Base-by-base conservation (phyloP, 2,329 filamentous ascomycete species). In the Fusarium poae region DNA sequence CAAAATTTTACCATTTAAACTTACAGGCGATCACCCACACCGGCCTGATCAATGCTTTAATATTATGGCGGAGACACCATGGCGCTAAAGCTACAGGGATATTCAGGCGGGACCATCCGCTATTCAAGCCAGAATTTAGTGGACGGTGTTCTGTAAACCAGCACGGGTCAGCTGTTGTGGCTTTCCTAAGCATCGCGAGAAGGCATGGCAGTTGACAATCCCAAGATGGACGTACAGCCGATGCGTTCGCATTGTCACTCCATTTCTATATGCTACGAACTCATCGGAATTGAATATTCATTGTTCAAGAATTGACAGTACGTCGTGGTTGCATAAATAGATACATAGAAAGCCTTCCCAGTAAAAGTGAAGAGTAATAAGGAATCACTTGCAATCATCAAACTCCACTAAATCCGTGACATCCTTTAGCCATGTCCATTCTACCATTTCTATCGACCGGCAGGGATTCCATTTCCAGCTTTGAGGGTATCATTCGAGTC, bases 401-500 rank as follows among this genome's bases (percentile, higher is more conserved):
- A 69, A 51, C 67, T 67, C 67, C 62, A 51, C 39, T 58, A 43
- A 54, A 65, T 25, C 48, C 25, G 21, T 55, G 32, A 23, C 21
- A 60, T 30, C 16, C 37, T 23, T 6, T 11, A 18, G 20, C 30
- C 11, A 23, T 45, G 3, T 27, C n/a, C n/a, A n/a, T 21, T 32
- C 29, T 13, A 46, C n/a, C n/a, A n/a, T n/a, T 8, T 25, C 62
- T 30, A 54, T 23, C 37, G 34, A 29, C 30, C 51, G 12, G 49
- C 34, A 15, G 62, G 32, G 11, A 71, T 68, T 29, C 49, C 57
- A 18, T 65, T 68, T 27, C 72, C 72, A 16, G 62, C 56, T 32
- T 75, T 73, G 3, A 72, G 57, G 40, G 58, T 64, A 62, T 68
- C 73, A 23, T 67, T 66, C 10, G 74, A 73, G 48, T 79, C 78